Evolutionary conservation across 2,329 filamentous ascomycete genomes (phyloP).

Genomic region (Colletotrichum sp.): DNA sequence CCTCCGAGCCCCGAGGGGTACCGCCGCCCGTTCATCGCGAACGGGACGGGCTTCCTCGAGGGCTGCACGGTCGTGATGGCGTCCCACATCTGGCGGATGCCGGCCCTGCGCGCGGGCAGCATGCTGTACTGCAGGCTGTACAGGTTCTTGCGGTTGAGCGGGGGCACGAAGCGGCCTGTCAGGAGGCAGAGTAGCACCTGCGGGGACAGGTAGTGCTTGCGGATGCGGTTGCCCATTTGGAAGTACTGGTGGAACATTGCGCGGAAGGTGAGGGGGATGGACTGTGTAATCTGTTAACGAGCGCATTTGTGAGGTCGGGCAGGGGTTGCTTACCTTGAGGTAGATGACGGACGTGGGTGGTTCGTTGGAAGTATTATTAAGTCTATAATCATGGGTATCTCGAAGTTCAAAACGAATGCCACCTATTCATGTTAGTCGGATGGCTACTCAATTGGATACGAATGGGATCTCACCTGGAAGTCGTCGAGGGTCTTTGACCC

Average conservation of each 20-base stretch:
- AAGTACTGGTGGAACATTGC: slow-evolving; percentile 98
- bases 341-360: slow-evolving; percentile 82
- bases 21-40: slow-evolving; percentile 33
- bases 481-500: slow-evolving; percentile 89
- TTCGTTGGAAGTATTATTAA: slow-evolving; percentile 43
- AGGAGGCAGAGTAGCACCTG: slow-evolving; percentile 86
- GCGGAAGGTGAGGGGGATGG: slow-evolving; percentile 86
- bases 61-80: slow-evolving; percentile 61
- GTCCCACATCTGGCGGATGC: slow-evolving; percentile 86
- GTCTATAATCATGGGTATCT: slow-evolving; percentile 66
- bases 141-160: slow-evolving; percentile 91
- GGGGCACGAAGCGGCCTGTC: slow-evolving; percentile 91
- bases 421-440: slow-evolving; percentile 53
- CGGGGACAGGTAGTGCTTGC: slow-evolving; percentile 93
- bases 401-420: slow-evolving; percentile 90
- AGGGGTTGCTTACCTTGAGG: slow-evolving; percentile 68
- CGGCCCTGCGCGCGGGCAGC: slow-evolving; percentile 82
- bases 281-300: slow-evolving; percentile 50
- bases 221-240: slow-evolving; percentile 88
- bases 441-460: slow-evolving; percentile 43
- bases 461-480: slow-evolving; percentile 69
- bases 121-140: slow-evolving; percentile 99
- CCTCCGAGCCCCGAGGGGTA: slow-evolving; percentile 16
- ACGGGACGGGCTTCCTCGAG: slow-evolving; percentile 47
- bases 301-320: neutral